phyloP scores from a whole-genome alignment of 2,329 filamentous ascomycete genomes.

The Epichloe sibirici region DNA sequence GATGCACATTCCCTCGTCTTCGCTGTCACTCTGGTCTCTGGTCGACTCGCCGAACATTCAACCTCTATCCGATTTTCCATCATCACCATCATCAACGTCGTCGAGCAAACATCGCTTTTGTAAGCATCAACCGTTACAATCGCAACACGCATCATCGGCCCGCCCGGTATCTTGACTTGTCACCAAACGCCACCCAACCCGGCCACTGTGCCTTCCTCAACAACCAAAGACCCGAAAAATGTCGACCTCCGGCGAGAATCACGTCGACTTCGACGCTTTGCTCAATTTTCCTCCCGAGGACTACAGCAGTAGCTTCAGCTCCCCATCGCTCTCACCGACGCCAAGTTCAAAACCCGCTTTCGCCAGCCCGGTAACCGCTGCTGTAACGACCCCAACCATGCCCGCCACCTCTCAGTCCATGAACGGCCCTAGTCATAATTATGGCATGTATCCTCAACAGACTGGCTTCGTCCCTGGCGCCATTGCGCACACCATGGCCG shows the following conservation, averaged over 20 bases:
- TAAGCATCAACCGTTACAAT: background rate
- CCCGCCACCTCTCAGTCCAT: constrained; percentile 48
- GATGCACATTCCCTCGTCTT: constrained; percentile 11
- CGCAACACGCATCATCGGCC: background rate
- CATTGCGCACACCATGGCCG: constrained; percentile 64
- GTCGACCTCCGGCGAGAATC: constrained; percentile 30
- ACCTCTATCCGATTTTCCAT: constrained; percentile 1
- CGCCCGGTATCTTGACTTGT: background rate
- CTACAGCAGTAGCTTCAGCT: constrained; percentile 38
- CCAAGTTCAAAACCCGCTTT: constrained; percentile 41
- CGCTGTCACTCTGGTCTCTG: constrained; percentile 2
- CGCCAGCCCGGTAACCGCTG: constrained; percentile 37
- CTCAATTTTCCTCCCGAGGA: constrained; percentile 54
- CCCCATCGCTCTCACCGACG: constrained; percentile 46
- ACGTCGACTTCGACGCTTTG: constrained; percentile 43
- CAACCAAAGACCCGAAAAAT: constrained; percentile 17
- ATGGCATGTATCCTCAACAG: constrained; percentile 90
- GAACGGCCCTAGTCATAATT: constrained; percentile 82
- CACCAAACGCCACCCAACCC: constrained; percentile 3
- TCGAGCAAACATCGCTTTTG: background rate
- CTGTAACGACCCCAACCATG: constrained; percentile 42
- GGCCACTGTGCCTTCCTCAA: constrained; percentile 1
- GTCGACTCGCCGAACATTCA: background rate
- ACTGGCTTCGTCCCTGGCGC: constrained; percentile 83
- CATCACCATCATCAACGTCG: background rate